Evolutionary conservation across 768 basidiomycete genomes (phyloP).

Genomic region (Suillus brevipes): DNA sequence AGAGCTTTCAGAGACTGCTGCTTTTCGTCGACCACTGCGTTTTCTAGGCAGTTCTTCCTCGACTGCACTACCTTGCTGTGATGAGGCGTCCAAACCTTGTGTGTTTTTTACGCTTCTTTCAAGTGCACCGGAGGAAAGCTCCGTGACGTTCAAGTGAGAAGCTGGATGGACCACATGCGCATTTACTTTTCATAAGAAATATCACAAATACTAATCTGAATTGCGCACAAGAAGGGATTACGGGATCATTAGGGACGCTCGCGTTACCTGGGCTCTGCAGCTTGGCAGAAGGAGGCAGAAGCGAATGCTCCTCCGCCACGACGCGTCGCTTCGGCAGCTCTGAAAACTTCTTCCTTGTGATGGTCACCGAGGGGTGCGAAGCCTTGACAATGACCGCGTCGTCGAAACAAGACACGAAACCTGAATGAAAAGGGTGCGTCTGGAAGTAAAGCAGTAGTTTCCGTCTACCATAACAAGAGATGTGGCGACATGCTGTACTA

Average conservation of each 20-base stretch:
- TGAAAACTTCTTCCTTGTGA: conserved; percentile 51
- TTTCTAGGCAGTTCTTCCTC: not conserved
- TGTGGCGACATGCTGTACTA: conserved; percentile 1
- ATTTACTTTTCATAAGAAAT: conserved; percentile 1
- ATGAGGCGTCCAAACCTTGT: not conserved
- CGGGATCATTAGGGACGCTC: not conserved
- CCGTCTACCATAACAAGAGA: conserved; percentile 14
- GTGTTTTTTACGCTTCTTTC: not conserved
- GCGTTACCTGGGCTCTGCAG: not conserved
- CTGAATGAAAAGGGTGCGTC: conserved; percentile 8
- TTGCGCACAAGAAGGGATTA: conserved; percentile 4
- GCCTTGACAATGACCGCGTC: not conserved
- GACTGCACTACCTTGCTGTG: not conserved
- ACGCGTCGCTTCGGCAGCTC: conserved; percentile 57
- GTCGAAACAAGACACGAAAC: conserved; percentile 5
- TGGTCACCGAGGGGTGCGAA: conserved; percentile 13
- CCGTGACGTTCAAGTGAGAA: not conserved
- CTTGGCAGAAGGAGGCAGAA: not conserved
- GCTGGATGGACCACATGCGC: not conserved
- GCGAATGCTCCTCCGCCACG: not conserved
- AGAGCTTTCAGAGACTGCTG: not conserved
- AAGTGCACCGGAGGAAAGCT: not conserved
- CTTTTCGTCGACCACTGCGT: not conserved
- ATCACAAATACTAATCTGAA: not conserved
- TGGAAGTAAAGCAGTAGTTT: not conserved